Evolutionary conservation across 1,284 basidiomycete genomes (phyloP).

Genomic region (Dichomitus squalens): DNA sequence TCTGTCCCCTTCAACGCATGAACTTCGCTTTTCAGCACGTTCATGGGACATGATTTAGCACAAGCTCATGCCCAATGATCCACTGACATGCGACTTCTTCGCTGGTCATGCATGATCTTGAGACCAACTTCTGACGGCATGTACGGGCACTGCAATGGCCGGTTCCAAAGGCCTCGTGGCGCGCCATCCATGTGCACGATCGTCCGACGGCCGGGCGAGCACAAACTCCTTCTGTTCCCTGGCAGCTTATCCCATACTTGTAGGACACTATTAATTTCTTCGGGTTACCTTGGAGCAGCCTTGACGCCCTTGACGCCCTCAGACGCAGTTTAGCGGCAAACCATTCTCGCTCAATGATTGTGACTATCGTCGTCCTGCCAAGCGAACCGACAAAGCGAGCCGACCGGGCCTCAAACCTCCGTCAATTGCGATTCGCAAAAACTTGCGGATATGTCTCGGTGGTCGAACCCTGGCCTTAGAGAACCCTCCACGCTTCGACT

Average conservation of each 20-base stretch:
- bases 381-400: too few relatives aligned
- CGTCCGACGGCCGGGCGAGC: too few relatives aligned
- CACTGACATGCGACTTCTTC: background rate
- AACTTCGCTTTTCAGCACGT: background rate
- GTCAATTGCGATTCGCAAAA: background rate
- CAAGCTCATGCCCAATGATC: background rate
- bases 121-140: background rate
- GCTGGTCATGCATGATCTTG: background rate
- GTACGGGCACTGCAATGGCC: background rate
- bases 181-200: background rate
- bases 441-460: background rate
- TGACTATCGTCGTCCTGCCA: too few relatives aligned
- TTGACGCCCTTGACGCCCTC: too few relatives aligned
- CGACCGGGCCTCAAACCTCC: background rate
- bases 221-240: too few relatives aligned
- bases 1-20: background rate
- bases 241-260: too few relatives aligned
- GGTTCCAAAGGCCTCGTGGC: background rate
- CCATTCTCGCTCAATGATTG: too few relatives aligned
- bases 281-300: too few relatives aligned
- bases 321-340: too few relatives aligned
- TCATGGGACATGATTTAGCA: slow-evolving; percentile 1
- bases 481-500: too few relatives aligned
- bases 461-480: too few relatives aligned
- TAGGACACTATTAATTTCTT: too few relatives aligned